Percentiles rank a stretch among this genome's conserved stretches.
Conservation (phyloP, 1,284 basidiomycete species). For the Puccinia brachypodii region DNA sequence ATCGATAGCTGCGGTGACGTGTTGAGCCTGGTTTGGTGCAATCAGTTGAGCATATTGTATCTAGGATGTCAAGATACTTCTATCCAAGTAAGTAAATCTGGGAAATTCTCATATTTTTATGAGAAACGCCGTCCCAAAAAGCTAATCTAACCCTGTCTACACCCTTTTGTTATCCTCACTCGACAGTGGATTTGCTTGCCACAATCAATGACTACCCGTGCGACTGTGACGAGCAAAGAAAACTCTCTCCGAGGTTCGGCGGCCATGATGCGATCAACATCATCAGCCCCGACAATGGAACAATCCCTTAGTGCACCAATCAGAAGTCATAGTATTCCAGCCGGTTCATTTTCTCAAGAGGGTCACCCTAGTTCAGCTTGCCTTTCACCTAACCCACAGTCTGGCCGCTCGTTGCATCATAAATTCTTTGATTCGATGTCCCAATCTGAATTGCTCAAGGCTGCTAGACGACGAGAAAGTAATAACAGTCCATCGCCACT, state of each 20-base stretch:
- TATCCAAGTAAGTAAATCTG: conserved; percentile 33
- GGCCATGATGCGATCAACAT: neutral
- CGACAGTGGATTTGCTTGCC: conserved; percentile 14
- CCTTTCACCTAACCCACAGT: conserved; percentile 9
- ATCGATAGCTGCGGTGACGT: conserved; percentile 48
- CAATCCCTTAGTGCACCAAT: conserved; percentile 9
- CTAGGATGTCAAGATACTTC: conserved; percentile 48
- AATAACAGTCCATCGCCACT: conserved; percentile 22
- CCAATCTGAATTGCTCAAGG: conserved; percentile 45
- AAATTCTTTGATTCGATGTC: conserved; percentile 49
- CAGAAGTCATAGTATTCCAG: neutral
- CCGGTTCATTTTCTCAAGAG: neutral
- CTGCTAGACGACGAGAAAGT: conserved; percentile 32
- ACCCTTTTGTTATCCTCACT: neutral
- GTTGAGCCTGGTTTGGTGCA: conserved; percentile 41
- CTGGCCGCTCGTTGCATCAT: conserved; percentile 33
- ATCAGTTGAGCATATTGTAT: conserved; percentile 36
- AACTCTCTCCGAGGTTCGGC: neutral
- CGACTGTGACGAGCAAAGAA: neutral
- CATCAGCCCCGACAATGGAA: neutral
- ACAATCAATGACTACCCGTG: conserved; percentile 4
- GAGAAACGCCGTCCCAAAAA: neutral
- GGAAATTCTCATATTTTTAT: neutral
- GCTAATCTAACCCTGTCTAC: neutral
- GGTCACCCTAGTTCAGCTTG: neutral